Conservation (phyloP, 2,329 filamentous ascomycete species). For the Amphichorda felina region DNA sequence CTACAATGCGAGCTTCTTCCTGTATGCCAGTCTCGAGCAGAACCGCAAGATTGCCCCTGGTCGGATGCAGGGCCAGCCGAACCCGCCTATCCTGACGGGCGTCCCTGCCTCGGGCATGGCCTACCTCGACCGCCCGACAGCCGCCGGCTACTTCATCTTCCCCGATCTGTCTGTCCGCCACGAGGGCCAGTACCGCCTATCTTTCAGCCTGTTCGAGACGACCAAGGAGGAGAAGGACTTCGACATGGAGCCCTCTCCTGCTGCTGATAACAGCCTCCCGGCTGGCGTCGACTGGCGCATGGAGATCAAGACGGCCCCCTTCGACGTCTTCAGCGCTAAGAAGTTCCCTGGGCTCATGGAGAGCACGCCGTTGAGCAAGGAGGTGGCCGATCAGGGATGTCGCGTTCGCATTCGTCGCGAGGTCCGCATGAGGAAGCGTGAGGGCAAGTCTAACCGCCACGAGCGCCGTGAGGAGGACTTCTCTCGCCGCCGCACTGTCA, state of each 20-base stretch:
- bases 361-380: constrained; percentile 78
- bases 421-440: constrained; percentile 79
- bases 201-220: constrained; percentile 89
- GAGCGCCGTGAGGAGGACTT: constrained; percentile 57
- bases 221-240: constrained; percentile 76
- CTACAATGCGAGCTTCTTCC: constrained; percentile 96
- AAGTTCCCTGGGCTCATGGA: constrained; percentile 92
- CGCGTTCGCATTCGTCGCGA: constrained; percentile 92
- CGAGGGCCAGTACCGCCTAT: constrained; percentile 83
- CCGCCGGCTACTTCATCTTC: constrained; percentile 91
- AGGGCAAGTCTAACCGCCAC: constrained; percentile 49
- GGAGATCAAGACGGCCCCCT: constrained; percentile 78
- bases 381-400: constrained; percentile 92
- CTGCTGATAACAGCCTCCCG: constrained; percentile 30
- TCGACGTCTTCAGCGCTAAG: constrained; percentile 91
- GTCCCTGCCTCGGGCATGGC: constrained; percentile 93
- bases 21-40: constrained; percentile 84
- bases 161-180: constrained; percentile 93
- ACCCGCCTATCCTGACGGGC: constrained; percentile 79
- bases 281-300: constrained; percentile 65
- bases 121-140: constrained; percentile 75
- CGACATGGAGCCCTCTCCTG: constrained; percentile 42
- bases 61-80: constrained; percentile 55
- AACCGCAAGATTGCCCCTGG: constrained; percentile 74
- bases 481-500: constrained; percentile 20